phyloP scores from a whole-genome alignment of 176 grass and related monocot genomes.

The Olyra latifolia region DNA sequence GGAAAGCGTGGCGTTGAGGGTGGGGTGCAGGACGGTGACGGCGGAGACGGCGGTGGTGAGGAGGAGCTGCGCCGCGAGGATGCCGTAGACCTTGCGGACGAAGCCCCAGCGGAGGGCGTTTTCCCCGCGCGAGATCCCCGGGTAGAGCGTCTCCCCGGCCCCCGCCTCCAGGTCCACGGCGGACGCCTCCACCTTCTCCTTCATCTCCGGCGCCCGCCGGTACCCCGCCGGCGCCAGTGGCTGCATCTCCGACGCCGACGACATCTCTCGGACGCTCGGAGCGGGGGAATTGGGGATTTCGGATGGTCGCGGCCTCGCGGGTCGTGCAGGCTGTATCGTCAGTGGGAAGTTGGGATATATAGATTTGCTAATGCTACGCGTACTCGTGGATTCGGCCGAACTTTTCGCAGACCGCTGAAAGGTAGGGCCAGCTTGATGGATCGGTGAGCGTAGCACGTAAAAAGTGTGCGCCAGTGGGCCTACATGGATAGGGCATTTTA shows the following conservation, averaged over 20 bases:
- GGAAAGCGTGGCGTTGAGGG: slow-evolving; percentile 76
- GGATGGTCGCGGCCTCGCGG: not conserved
- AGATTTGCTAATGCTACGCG: not conserved
- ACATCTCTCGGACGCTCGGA: slow-evolving; percentile 17
- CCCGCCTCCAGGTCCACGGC: slow-evolving; percentile 79
- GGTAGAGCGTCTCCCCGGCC: slow-evolving; percentile 67
- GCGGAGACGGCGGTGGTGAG: slow-evolving; percentile 88
- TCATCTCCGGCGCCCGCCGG: slow-evolving; percentile 63
- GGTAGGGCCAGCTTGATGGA: not conserved
- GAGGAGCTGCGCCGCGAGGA: slow-evolving; percentile 90
- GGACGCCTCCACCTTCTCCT: slow-evolving; percentile 61
- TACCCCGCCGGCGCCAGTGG: slow-evolving; percentile 56
- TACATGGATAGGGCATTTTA: not conserved
- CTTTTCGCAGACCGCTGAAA: not conserved
- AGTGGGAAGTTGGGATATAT: not conserved
- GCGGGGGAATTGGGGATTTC: slow-evolving; percentile 35
- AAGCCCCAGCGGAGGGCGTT: slow-evolving; percentile 96
- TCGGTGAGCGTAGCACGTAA: not conserved
- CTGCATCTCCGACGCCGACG: slow-evolving; percentile 59
- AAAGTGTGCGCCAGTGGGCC: not conserved
- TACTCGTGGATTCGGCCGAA: slow-evolving; percentile 9
- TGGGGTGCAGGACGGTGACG: slow-evolving; percentile 68
- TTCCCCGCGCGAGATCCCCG: slow-evolving; percentile 84
- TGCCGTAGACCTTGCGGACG: slow-evolving; percentile 99
- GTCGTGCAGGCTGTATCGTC: not conserved